These are phyloP conservation scores for Solanum neorickii DNA, from an alignment of 257 asterid genomes.

Conservation along the genomic window DNA sequence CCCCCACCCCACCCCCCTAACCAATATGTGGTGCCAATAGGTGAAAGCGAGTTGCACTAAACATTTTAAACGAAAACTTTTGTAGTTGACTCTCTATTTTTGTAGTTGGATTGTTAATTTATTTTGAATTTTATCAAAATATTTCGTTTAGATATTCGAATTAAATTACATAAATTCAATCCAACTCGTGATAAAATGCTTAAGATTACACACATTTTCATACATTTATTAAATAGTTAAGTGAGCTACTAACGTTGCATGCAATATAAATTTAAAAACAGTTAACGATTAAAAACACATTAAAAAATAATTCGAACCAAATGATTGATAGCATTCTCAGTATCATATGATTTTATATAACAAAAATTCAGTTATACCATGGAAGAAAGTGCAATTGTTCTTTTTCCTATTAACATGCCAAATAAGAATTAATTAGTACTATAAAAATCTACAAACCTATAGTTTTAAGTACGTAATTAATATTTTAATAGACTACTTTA, in stretches of 20 bases:
- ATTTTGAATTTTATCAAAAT: background rate
- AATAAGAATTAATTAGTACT: background rate
- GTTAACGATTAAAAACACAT: no score
- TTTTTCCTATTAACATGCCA: background rate
- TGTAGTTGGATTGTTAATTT: background rate
- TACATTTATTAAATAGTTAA: no score
- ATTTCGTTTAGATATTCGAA: background rate
- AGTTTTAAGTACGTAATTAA: background rate
- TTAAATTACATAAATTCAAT: background rate
- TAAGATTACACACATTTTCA: background rate
- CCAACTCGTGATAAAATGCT: background rate
- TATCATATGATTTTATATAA: background rate
- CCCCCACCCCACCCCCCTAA: no score
- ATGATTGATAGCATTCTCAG: no score
- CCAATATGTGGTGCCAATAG: background rate
- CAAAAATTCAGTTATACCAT: background rate
- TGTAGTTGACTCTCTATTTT: background rate
- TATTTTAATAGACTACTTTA: background rate
- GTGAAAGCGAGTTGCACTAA: background rate
- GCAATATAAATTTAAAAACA: no score
- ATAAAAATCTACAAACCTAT: background rate
- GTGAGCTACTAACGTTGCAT: no score
- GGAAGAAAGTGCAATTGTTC: background rate
- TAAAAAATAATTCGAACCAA: no score
- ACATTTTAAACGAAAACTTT: background rate